These are phyloP conservation scores for Ogataea minuta DNA, from an alignment of 805 yeast species.

Conservation along the genomic window DNA sequence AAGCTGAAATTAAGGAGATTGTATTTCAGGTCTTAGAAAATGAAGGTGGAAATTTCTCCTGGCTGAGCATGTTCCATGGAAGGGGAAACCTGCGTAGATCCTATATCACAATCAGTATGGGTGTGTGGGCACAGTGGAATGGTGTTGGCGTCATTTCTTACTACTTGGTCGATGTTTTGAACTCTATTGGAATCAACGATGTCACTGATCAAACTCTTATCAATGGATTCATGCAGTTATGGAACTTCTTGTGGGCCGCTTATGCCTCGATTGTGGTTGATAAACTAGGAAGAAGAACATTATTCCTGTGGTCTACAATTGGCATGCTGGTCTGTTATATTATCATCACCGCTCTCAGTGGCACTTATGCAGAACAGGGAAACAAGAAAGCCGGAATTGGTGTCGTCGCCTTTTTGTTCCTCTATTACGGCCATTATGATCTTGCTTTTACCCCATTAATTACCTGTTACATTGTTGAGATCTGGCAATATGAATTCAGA, in stretches of 20 bases:
- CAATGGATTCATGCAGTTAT: conserved; percentile 49
- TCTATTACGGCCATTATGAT: conserved; percentile 39
- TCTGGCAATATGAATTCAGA: conserved; percentile 56
- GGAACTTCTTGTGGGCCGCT: conserved; percentile 38
- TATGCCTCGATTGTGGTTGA: conserved; percentile 30
- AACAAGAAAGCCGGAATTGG: conserved; percentile 12
- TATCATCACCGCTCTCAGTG: conserved; percentile 46
- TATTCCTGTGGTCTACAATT: conserved; percentile 34
- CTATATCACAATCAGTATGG: conserved; percentile 28
- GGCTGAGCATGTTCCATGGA: conserved; percentile 35
- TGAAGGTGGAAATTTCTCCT: conserved; percentile 29
- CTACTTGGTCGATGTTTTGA: conserved; percentile 44
- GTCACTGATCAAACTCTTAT: conserved; percentile 43
- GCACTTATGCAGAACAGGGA: conserved; percentile 19
- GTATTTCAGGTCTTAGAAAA: conserved; percentile 34
- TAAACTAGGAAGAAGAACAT: conserved; percentile 35
- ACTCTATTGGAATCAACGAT: conserved; percentile 50
- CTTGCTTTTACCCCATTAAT: conserved; percentile 46
- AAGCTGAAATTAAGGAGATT: conserved; percentile 37
- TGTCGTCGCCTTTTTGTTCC: conserved; percentile 16
- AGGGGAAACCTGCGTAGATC: conserved; percentile 38
- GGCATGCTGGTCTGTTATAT: conserved; percentile 39
- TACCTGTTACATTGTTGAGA: conserved; percentile 41
- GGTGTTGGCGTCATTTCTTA: conserved; percentile 48
- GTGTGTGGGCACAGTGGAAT: conserved; percentile 38